Conservation (phyloP, 192 early-diverging fungal genomes). For the Coemansia sp. region DNA sequence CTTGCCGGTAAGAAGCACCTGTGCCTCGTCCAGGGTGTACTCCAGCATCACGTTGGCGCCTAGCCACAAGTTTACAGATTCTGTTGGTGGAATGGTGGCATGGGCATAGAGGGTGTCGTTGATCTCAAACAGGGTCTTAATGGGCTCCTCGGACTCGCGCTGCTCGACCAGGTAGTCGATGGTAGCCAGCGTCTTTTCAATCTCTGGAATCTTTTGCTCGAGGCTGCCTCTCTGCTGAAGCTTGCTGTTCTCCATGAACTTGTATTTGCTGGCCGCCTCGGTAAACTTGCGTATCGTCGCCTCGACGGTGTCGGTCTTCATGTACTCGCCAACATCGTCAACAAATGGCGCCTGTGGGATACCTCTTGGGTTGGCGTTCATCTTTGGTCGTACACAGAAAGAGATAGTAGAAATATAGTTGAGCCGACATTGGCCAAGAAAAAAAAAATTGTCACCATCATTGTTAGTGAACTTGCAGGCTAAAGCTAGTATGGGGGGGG, state of each 20-base stretch:
- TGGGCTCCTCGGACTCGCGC: constrained; percentile 66
- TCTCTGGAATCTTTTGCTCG: constrained; percentile 94
- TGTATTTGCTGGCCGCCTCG: constrained; percentile 95
- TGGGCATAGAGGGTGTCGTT: constrained; percentile 94
- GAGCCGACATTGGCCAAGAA: no score
- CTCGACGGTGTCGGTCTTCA: constrained; percentile 76
- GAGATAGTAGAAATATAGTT: neutral
- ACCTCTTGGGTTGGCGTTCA: constrained; percentile 88
- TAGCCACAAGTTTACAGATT: constrained; percentile 92
- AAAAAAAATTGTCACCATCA: no score
- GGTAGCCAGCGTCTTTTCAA: constrained; percentile 90
- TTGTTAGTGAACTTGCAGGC: neutral
- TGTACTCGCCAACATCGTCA: constrained; percentile 88
- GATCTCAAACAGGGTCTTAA: constrained; percentile 88
- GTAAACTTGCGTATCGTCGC: constrained; percentile 89
- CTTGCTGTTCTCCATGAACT: constrained; percentile 95
- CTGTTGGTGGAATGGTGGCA: constrained; percentile 76
- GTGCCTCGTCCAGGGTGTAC: constrained; percentile 88
- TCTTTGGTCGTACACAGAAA: neutral
- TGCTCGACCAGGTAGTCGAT: constrained; percentile 77
- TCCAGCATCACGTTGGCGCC: constrained; percentile 99
- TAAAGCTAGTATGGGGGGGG: neutral
- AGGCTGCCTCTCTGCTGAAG: constrained; percentile 82
- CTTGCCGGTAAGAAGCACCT: constrained; percentile 77
- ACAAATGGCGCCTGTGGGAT: constrained; percentile 97